These are phyloP conservation scores for Dacryopinax primogenitus DNA, from an alignment of 768 basidiomycete genomes.

Conservation along the genomic window DNA sequence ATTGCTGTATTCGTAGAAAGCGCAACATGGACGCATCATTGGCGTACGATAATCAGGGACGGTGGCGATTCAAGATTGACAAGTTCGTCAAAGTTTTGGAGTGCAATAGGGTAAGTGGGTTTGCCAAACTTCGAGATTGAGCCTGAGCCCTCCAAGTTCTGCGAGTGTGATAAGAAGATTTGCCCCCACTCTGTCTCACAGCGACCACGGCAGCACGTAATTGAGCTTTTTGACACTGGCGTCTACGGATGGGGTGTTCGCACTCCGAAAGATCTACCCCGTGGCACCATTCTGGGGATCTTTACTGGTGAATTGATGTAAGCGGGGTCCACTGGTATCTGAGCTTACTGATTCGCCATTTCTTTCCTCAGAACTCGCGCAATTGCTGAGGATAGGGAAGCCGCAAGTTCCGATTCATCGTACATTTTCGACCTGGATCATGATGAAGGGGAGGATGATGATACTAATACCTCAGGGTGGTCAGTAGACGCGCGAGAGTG, in stretches of 20 bases:
- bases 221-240: background rate
- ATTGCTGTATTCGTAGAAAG: background rate
- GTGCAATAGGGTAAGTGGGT: too few relatives aligned
- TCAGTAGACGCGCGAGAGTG: background rate
- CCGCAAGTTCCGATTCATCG: background rate
- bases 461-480: background rate
- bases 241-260: background rate
- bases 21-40: background rate
- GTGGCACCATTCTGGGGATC: background rate
- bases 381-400: background rate
- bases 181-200: background rate
- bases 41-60: background rate
- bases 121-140: too few relatives aligned
- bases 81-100: background rate
- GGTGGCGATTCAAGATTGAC: background rate
- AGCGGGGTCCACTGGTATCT: background rate
- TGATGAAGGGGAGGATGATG: background rate
- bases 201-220: background rate
- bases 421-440: background rate
- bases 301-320: background rate
- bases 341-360: background rate
- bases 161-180: background rate
- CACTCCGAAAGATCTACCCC: background rate
- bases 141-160: too few relatives aligned
- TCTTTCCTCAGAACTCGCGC: background rate